A percentile compares a stretch with the other conserved stretches of the same genome.
These are phyloP conservation scores for Coniosporium apollinis DNA, from an alignment of 495 filamentous ascomycete species.

Conservation along the genomic window DNA sequence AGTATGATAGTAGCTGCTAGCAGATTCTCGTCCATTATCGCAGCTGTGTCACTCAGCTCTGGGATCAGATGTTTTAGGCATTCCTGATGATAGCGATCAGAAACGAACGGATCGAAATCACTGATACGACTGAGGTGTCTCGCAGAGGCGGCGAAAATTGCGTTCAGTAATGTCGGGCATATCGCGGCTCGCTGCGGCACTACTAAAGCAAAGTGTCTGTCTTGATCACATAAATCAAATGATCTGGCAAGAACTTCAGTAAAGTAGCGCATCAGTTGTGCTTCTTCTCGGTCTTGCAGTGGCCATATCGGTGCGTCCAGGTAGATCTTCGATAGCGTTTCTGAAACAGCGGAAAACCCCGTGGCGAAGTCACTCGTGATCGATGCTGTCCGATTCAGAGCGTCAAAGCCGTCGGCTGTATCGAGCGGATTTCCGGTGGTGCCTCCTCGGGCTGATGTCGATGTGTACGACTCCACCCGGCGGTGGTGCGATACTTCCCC, in stretches of 20 bases:
- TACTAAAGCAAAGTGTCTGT: constrained; percentile 6
- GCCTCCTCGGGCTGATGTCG: no score
- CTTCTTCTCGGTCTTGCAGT: constrained; percentile 6
- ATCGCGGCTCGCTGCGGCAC: constrained; percentile 10
- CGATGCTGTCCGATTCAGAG: neutral
- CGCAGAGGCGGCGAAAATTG: constrained; percentile 9
- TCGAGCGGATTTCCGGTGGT: no score
- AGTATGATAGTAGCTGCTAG: constrained; percentile 45
- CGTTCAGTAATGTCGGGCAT: constrained; percentile 9
- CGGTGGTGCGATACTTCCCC: constrained; percentile 1
- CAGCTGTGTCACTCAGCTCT: constrained; percentile 31
- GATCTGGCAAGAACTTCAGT: constrained; percentile 5
- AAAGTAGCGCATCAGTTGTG: constrained; percentile 8
- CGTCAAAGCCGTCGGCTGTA: neutral
- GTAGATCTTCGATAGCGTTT: constrained; percentile 9
- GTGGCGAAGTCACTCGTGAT: constrained; percentile 4
- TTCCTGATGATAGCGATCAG: constrained; percentile 8
- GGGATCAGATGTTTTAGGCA: constrained; percentile 21
- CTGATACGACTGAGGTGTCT: constrained; percentile 7
- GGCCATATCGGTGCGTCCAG: constrained; percentile 12
- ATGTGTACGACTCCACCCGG: no score
- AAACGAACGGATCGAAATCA: constrained; percentile 6
- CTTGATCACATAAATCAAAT: constrained; percentile 9
- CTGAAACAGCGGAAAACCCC: constrained; percentile 4
- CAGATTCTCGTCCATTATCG: constrained; percentile 40